Percentiles rank a stretch among this genome's conserved stretches.
Evolutionary conservation across 306 rosid species (phyloP).

Genomic region (Vigna unguiculata): DNA sequence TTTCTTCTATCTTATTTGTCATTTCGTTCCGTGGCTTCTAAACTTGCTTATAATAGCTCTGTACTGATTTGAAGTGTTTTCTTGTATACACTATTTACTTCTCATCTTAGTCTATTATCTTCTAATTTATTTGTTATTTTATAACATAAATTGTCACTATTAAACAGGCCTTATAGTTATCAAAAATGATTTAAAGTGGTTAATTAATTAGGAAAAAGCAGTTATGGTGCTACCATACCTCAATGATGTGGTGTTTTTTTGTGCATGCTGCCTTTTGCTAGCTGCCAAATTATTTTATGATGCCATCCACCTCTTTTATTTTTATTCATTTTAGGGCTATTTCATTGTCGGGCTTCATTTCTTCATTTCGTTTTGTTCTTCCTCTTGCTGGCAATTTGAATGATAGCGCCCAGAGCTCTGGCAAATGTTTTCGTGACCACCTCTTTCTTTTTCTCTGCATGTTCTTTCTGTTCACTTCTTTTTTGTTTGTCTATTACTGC

Average conservation of each 20-base stretch:
- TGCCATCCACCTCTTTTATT: not conserved
- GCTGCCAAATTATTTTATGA: not conserved
- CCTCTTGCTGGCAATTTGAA: not conserved
- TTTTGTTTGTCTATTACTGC: not conserved
- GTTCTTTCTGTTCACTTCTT: not conserved
- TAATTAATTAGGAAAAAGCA: not conserved
- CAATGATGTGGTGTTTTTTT: not conserved
- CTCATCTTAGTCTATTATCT: constrained; percentile 1
- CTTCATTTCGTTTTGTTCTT: no score
- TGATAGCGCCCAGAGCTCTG: not conserved
- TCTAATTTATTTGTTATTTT: not conserved
- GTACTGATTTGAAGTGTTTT: not conserved
- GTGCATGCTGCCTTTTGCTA: not conserved
- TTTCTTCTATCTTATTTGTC: not conserved
- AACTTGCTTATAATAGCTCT: not conserved
- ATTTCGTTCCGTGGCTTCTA: not conserved
- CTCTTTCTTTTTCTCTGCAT: not conserved
- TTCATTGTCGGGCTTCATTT: not conserved
- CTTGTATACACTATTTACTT: not conserved
- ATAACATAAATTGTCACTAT: not conserved
- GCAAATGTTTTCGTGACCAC: not conserved
- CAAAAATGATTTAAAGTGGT: not conserved
- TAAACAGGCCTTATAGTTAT: not conserved
- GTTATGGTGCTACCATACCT: not conserved
- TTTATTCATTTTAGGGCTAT: not conserved